Conservation (phyloP, 495 filamentous ascomycete genomes). For the Daldinia loculata region DNA sequence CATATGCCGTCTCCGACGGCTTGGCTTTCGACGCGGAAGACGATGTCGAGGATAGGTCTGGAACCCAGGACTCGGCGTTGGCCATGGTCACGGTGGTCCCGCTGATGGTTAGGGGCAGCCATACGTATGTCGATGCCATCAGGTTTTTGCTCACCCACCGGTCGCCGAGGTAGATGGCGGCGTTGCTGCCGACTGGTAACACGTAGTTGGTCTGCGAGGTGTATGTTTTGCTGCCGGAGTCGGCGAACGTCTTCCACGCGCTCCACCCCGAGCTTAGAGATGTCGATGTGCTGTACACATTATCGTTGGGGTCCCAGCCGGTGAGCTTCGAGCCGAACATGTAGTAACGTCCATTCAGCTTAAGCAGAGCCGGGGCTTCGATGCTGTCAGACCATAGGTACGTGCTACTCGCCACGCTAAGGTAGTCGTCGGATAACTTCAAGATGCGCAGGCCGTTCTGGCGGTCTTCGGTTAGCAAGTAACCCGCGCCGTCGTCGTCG, state of each 20-base stretch:
- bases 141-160: slow-evolving; percentile 68
- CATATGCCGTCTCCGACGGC: slow-evolving; percentile 60
- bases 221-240: slow-evolving; percentile 61
- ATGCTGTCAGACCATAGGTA: slow-evolving; percentile 59
- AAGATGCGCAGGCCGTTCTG: slow-evolving; percentile 63
- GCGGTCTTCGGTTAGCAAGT: slow-evolving; percentile 70
- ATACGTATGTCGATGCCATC: slow-evolving; percentile 69
- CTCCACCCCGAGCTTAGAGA: slow-evolving; percentile 63
- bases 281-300: slow-evolving; percentile 56
- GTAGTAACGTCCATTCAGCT: slow-evolving; percentile 50
- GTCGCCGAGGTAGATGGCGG: slow-evolving; percentile 72
- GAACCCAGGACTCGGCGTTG: slow-evolving; percentile 64
- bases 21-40: slow-evolving; percentile 49
- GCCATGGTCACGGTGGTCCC: slow-evolving; percentile 63
- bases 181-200: slow-evolving; percentile 53
- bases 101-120: slow-evolving; percentile 68
- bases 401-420: slow-evolving; percentile 57
- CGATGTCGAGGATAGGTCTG: slow-evolving; percentile 33
- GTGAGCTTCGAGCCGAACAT: slow-evolving; percentile 54
- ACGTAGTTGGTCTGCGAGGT: slow-evolving; percentile 62
- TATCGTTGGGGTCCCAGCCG: slow-evolving; percentile 68
- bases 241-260: slow-evolving; percentile 66
- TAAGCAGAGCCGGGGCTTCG: slow-evolving; percentile 56
- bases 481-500: slow-evolving; percentile 66
- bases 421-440: slow-evolving; percentile 58